Percentiles rank a stretch among this genome's conserved stretches.
Evolutionary conservation across 2,329 filamentous ascomycete species (phyloP).

Genomic region (Xylaria sp.): DNA sequence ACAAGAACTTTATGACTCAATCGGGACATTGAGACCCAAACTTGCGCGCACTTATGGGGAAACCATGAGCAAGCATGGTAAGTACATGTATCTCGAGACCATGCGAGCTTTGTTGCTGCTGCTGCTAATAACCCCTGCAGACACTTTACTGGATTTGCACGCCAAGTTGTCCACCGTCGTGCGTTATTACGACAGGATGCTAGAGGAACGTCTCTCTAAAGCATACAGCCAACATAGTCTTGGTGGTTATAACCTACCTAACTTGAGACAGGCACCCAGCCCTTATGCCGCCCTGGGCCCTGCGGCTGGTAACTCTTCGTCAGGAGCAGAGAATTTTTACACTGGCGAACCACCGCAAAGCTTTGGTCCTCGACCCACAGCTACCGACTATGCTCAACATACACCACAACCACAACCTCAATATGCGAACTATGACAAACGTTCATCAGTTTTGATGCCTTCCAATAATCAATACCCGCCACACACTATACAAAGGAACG

Average conservation of each 20-base stretch:
- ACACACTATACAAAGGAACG: conserved; percentile 60
- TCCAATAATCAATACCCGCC: conserved; percentile 58
- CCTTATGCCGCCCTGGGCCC: conserved; percentile 79
- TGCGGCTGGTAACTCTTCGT: conserved; percentile 59
- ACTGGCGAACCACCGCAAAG: conserved; percentile 68
- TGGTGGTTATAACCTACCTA: conserved; percentile 70
- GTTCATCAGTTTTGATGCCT: conserved; percentile 55
- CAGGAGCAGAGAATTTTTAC: conserved; percentile 83
- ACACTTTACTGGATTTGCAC: conserved; percentile 92
- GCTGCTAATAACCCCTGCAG: conserved; percentile 60
- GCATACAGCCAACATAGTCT: conserved; percentile 87
- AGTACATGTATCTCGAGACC: conserved; percentile 47
- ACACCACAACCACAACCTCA: conserved; percentile 52
- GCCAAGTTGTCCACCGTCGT: conserved; percentile 96
- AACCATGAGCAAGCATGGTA: conserved; percentile 99
- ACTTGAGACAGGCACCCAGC: conserved; percentile 63
- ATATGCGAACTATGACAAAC: conserved; percentile 57
- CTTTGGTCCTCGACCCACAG: conserved; percentile 60
- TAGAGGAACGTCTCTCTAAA: conserved; percentile 92
- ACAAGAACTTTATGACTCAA: conserved; percentile 97
- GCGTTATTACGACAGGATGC: conserved; percentile 96
- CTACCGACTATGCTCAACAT: conserved; percentile 63
- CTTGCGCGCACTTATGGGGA: conserved; percentile 95
- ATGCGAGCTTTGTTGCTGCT: not conserved
- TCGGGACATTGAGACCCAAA: conserved; percentile 92